A percentile compares a stretch with the other conserved stretches of the same genome.
phyloP scores from a whole-genome alignment of 352 stramenopile species.

The Pythium scleroteichum region DNA sequence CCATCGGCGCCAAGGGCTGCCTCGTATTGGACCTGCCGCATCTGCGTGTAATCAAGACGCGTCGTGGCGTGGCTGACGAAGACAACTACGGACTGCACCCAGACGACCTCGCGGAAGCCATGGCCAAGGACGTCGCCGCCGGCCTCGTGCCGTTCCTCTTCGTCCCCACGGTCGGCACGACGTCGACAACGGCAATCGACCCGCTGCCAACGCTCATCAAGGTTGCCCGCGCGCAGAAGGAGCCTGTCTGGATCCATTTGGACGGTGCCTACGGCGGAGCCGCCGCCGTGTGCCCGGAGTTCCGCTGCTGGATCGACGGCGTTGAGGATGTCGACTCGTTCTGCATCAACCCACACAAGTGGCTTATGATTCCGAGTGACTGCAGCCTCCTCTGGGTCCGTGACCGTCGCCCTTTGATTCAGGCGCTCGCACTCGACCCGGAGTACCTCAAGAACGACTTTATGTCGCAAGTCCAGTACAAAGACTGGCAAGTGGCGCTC shows the following conservation, averaged over 20 bases:
- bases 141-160: slow-evolving; percentile 63
- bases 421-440: slow-evolving; percentile 52
- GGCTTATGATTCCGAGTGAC: slow-evolving; percentile 68
- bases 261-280: slow-evolving; percentile 66
- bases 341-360: slow-evolving; percentile 79
- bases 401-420: slow-evolving; percentile 53
- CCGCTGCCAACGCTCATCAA: slow-evolving; percentile 40
- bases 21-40: slow-evolving; percentile 68
- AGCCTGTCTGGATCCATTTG: slow-evolving; percentile 60
- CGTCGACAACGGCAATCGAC: slow-evolving; percentile 61
- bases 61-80: slow-evolving; percentile 39
- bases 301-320: slow-evolving; percentile 48
- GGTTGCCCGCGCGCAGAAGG: slow-evolving; percentile 39
- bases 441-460: slow-evolving; percentile 81
- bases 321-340: slow-evolving; percentile 66
- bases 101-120: slow-evolving; percentile 45
- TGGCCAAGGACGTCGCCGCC: slow-evolving; percentile 49
- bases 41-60: slow-evolving; percentile 51
- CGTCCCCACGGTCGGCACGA: slow-evolving; percentile 65
- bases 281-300: slow-evolving; percentile 55
- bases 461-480: slow-evolving; percentile 59
- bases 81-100: slow-evolving; percentile 58
- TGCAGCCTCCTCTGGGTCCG: slow-evolving; percentile 67
- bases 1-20: slow-evolving; percentile 64
- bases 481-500: slow-evolving; percentile 79